Conservation (phyloP, 106 monocot genomes). For the Dendrobium catenatum region DNA sequence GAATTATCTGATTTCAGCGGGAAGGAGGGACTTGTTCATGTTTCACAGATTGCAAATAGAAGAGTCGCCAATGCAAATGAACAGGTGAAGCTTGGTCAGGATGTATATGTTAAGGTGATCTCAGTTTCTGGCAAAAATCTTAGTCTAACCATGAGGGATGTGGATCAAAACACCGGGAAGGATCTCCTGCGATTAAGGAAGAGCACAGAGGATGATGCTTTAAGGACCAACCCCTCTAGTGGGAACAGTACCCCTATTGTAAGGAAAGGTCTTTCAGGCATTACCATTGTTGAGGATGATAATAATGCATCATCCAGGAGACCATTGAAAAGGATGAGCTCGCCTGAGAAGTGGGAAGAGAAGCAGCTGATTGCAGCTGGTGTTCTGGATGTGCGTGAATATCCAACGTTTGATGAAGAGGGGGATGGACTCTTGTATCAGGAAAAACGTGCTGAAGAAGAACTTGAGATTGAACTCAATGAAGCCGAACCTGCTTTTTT, state of each 20-base stretch:
- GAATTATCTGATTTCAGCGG: conserved; percentile 58
- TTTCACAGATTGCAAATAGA: conserved; percentile 72
- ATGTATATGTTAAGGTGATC: conserved; percentile 83
- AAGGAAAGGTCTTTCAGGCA: conserved; percentile 70
- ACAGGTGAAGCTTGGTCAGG: conserved; percentile 67
- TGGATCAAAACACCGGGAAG: conserved; percentile 77
- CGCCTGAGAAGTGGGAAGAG: conserved; percentile 94
- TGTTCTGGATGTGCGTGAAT: conserved; percentile 58
- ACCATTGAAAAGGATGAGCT: conserved; percentile 93
- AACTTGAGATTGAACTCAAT: conserved; percentile 88
- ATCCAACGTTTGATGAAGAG: conserved; percentile 85
- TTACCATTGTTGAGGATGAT: conserved; percentile 56
- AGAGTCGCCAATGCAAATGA: conserved; percentile 70
- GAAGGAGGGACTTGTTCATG: conserved; percentile 80
- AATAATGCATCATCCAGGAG: conserved; percentile 37
- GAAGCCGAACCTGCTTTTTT: conserved; percentile 94
- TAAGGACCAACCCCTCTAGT: conserved; percentile 54
- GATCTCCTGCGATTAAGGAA: conserved; percentile 71
- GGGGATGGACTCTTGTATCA: conserved; percentile 80
- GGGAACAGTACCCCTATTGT: conserved; percentile 22
- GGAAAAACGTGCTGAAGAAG: conserved; percentile 88
- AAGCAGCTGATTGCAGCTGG: conserved; percentile 89
- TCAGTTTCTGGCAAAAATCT: conserved; percentile 79
- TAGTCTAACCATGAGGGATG: conserved; percentile 83
- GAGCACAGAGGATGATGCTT: conserved; percentile 41